Conservation (phyloP, 2,329 filamentous ascomycete species). For the Diaporthe aspalathi region DNA sequence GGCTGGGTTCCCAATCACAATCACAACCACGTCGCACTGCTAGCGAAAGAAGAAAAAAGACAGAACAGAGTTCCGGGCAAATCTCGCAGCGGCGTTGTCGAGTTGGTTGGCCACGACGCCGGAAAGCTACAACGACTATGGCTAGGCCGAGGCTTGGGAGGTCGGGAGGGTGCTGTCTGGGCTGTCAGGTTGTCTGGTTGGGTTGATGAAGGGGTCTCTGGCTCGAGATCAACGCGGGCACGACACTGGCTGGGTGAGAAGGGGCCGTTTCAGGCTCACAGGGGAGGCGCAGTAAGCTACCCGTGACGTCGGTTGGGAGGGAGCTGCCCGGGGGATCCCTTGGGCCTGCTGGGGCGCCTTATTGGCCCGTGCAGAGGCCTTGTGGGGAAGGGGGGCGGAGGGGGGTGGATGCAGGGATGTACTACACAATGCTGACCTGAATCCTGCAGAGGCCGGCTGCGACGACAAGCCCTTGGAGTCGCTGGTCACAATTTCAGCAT, state of each 20-base stretch:
- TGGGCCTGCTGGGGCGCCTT: constrained; percentile 1
- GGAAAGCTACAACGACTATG: background rate
- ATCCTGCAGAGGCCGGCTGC: too few relatives aligned
- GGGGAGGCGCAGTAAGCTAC: constrained; percentile 38
- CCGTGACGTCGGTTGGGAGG: constrained; percentile 30
- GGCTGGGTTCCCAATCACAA: constrained; percentile 12
- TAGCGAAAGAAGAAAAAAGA: background rate
- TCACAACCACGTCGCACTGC: constrained; percentile 12
- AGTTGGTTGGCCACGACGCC: constrained; percentile 17
- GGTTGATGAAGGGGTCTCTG: constrained; percentile 16
- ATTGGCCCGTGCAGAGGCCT: constrained; percentile 29
- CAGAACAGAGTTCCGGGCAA: constrained; percentile 15
- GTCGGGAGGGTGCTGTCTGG: constrained; percentile 18
- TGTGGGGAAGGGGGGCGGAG: constrained; percentile 6
- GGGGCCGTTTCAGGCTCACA: constrained; percentile 38
- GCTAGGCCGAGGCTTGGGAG: constrained; percentile 21
- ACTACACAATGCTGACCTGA: too few relatives aligned
- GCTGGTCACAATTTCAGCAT: constrained; percentile 11
- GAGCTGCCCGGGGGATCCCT: constrained; percentile 20
- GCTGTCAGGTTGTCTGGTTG: constrained; percentile 5
- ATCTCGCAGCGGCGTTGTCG: constrained; percentile 16
- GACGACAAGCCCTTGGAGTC: too few relatives aligned
- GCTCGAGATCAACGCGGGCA: constrained; percentile 19
- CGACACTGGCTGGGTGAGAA: constrained; percentile 34
- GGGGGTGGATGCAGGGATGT: too few relatives aligned